Evolutionary conservation across 2,329 filamentous ascomycete species (phyloP), one percentile per base, ranked within the genome.

Genomic region (Claviceps digitariae): DNA sequence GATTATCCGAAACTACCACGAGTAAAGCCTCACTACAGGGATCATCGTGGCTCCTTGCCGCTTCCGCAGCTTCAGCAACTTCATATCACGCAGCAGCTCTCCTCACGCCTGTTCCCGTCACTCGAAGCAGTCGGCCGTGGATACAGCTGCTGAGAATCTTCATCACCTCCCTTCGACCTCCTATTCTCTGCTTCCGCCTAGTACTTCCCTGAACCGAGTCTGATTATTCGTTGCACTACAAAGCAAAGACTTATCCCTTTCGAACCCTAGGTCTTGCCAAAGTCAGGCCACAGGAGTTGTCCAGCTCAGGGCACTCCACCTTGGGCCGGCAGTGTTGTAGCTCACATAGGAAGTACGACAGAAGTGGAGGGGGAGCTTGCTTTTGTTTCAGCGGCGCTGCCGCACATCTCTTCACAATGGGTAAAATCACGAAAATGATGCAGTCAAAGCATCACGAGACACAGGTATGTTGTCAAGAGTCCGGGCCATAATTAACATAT

Each of bases 361-460:
- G 74, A 69, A 75, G 77, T 75, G 77, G 78, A 51, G 78, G 77
- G 77, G 76, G 75, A 74, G 70, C 64, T 70, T 69, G 68, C 66
- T 54, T 63, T 66, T 63, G 63, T 62, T 63, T 64, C 65, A 63
- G 79, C 78, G 78, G 79, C 78, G 69, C 68, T 71, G 77, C 80
- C 79, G 79, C 79, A 67, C 67, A 67, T 64, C 66, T 65, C 66
- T 69, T 73, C 74, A 81, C 61, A 63, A 85, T 85, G 82, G 82
- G 78, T 65, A 83, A 81, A 71, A 84, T 85, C 63, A 80, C 76
- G 55, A 85, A 84, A 72, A 71, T 74, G 60, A 81, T 84, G 72
- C 81, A 83, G 69, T 65, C 74, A 56, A 84, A 84, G 72, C 82
- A 85, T 66, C 76, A 74, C 70, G 82, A 84, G 69, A 83, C 79